Evolutionary conservation across 805 yeast genomes (phyloP), one percentile per base, ranked within the genome.

Genomic region (Candida sanyiensis): DNA sequence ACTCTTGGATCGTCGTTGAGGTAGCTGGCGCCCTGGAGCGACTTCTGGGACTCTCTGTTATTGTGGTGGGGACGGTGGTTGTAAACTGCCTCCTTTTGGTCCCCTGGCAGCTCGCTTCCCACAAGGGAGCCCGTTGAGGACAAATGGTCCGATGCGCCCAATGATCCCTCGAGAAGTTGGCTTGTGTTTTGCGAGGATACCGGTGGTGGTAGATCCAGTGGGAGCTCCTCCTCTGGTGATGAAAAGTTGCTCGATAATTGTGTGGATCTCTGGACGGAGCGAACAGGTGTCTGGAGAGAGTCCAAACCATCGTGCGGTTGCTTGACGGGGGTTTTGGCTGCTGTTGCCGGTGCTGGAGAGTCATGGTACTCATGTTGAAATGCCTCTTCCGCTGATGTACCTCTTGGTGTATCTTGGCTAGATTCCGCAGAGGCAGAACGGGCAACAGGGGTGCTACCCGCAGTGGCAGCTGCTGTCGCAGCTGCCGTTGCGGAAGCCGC

Each of bases 191-290:
- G n/a, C 17, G 33, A 29, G 10, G 26, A 21, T 12, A 57, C 50
- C 9, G 56, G 51, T 10, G 58, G 51, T 19, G 64, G 61, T 21
- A 61, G 50, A 9, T 45, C 44, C 11, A 56, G 39, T 2, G 59
- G 57, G 25, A 54, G 23, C 5, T 50, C 56, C 22, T 51, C 54
- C 24, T 52, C 51, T 4, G 42, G 48, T 5, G 47, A 32, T 6
- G 51, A 42, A 13, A 27, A 39, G 4, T 32, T 18, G 15, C 33
- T 26, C 16, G 24, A 25, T 15, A 17, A 4, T 19, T 15, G 13
- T n/a, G n/a, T n/a, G 11, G 35, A 35, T n/a, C 15, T 30, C 20
- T 24, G 33, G 13, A 25, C 30, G 19, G 29, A 16, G 16, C 19
- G 19, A 21, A 31, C 29, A 19, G 44, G 42, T 2, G 44, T 25